Evolutionary conservation across 2,329 filamentous ascomycete genomes (phyloP).

Genomic region (Epichloe uncinata): DNA sequence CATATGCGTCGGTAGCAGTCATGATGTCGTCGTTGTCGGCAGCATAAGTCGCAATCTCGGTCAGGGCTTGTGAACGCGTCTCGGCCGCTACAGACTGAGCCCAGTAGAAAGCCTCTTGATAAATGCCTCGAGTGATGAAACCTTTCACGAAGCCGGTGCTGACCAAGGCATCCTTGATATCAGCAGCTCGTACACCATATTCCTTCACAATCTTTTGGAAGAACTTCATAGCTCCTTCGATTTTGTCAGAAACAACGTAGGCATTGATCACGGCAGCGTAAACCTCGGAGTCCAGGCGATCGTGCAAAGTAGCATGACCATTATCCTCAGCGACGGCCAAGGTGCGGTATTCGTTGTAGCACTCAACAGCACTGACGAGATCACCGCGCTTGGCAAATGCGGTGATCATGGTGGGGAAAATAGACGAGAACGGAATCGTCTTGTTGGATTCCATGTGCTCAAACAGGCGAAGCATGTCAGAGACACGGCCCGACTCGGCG

Average conservation of each 20-base stretch:
- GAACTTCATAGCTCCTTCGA: slow-evolving; percentile 73
- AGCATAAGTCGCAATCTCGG: slow-evolving; percentile 59
- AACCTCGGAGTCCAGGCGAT: slow-evolving; percentile 68
- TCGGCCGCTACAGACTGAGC: slow-evolving; percentile 50
- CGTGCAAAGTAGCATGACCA: slow-evolving; percentile 52
- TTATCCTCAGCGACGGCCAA: slow-evolving; percentile 76
- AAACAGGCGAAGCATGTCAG: slow-evolving; percentile 83
- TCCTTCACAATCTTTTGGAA: slow-evolving; percentile 61
- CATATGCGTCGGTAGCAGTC: slow-evolving; percentile 55
- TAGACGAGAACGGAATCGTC: slow-evolving; percentile 61
- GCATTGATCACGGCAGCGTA: slow-evolving; percentile 88
- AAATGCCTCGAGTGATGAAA: slow-evolving; percentile 55
- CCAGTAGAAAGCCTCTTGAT: slow-evolving; percentile 61
- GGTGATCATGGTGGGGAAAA: slow-evolving; percentile 87
- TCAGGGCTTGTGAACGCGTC: slow-evolving; percentile 50
- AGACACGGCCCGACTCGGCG: slow-evolving; percentile 64
- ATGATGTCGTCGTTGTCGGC: slow-evolving; percentile 65
- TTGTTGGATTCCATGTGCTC: slow-evolving; percentile 78
- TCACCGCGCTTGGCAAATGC: slow-evolving; percentile 76
- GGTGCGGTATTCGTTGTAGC: slow-evolving; percentile 87
- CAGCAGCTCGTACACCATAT: slow-evolving; percentile 42
- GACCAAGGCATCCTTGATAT: slow-evolving; percentile 60
- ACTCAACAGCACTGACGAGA: slow-evolving; percentile 76
- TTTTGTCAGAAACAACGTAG: slow-evolving; percentile 69
- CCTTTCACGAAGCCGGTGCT: slow-evolving; percentile 66